These are phyloP conservation scores for Xenosphaeropsis pyriputrescens DNA, from an alignment of 2,329 filamentous ascomycete species.

Conservation along the genomic window DNA sequence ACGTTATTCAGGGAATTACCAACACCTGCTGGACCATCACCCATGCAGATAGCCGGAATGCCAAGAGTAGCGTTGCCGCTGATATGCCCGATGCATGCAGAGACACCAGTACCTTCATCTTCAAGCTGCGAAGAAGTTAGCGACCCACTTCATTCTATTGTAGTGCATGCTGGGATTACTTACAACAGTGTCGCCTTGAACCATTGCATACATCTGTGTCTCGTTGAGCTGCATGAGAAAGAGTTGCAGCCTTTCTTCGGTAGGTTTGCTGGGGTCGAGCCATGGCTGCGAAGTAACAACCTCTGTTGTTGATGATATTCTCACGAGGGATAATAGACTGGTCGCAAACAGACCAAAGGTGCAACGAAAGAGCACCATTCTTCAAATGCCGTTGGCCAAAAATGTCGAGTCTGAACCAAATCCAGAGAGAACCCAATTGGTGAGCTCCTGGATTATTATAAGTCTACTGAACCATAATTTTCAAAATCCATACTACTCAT, in stretches of 20 bases:
- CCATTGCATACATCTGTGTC: slow-evolving; percentile 5
- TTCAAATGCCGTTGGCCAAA: too few species aligned
- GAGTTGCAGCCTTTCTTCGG: slow-evolving; percentile 3
- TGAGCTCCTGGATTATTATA: too few species aligned
- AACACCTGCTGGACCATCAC: slow-evolving; percentile 57
- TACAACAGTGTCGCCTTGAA: slow-evolving; percentile 6
- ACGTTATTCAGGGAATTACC: slow-evolving; percentile 26
- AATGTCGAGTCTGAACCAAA: too few species aligned
- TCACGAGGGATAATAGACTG: too few species aligned
- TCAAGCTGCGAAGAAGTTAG: slow-evolving; percentile 1
- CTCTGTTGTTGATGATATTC: too few species aligned
- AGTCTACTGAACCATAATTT: too few species aligned
- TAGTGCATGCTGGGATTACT: not conserved
- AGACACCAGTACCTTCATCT: slow-evolving; percentile 4
- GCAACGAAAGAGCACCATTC: too few species aligned
- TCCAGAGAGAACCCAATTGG: too few species aligned
- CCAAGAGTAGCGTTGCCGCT: slow-evolving; percentile 23
- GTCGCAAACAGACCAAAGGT: too few species aligned
- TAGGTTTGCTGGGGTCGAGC: slow-evolving; percentile 4
- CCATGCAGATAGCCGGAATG: slow-evolving; percentile 48
- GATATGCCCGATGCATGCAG: slow-evolving; percentile 5
- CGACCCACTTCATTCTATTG: too few species aligned
- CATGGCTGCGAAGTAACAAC: slow-evolving; percentile 1
- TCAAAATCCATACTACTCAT: too few species aligned
- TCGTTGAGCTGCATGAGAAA: slow-evolving; percentile 5